These are phyloP conservation scores for Fusarium concolor DNA, from an alignment of 2,329 filamentous ascomycete genomes.

Conservation along the genomic window DNA sequence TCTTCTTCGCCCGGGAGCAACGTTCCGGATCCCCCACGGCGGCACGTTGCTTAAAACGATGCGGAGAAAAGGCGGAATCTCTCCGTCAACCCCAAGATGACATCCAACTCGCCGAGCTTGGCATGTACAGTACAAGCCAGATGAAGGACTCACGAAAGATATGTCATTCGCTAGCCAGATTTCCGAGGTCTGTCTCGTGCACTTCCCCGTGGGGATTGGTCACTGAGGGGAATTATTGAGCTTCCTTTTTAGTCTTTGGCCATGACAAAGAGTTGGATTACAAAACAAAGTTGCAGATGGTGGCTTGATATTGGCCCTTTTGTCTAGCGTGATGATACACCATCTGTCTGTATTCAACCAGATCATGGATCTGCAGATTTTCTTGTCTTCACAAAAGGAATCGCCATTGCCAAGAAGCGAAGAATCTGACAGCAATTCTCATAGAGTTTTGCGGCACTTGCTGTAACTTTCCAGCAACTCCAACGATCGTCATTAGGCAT, in stretches of 20 bases:
- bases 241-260: constrained; percentile 23
- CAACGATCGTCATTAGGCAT: constrained; percentile 3
- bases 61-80: constrained; percentile 28
- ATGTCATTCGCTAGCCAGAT: constrained; percentile 10
- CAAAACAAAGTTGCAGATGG: constrained; percentile 15
- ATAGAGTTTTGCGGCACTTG: neutral
- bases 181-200: constrained; percentile 6
- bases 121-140: neutral
- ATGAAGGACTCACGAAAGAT: constrained; percentile 7
- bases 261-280: neutral
- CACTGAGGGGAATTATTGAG: constrained; percentile 26
- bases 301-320: constrained; percentile 13
- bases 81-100: constrained; percentile 14
- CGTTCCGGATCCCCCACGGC: neutral
- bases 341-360: neutral
- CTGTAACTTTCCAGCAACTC: constrained; percentile 15
- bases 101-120: neutral
- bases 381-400: neutral
- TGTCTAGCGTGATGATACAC: neutral
- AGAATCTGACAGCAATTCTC: neutral
- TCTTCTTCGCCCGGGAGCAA: neutral
- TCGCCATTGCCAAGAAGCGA: neutral
- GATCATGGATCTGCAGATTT: neutral
- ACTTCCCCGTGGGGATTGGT: constrained; percentile 27
- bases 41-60: neutral